Evolutionary conservation across 495 filamentous ascomycete genomes (phyloP), one percentile per base, ranked within the genome.

Genomic region (Aspergillus indologenus): DNA sequence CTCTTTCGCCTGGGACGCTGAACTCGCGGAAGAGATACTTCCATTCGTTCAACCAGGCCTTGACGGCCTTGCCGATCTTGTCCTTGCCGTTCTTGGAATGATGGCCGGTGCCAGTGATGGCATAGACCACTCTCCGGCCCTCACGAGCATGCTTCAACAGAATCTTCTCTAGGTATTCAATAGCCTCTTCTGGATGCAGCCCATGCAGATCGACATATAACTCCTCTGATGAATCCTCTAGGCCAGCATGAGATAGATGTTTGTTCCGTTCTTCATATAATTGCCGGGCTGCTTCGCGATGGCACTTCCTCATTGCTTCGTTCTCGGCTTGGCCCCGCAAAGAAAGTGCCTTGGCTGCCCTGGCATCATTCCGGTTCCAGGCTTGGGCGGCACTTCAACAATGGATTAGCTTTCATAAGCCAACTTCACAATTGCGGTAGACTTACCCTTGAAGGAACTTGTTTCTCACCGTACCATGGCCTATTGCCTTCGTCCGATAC

Each of bases 21-120:
- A 99, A 99, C 73, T 99, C 95, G 42, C 92, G 88, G 71, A 91
- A 99, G 0, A 92, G 87, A 64, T 96, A 98, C 59, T 89, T 87
- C 92, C 92, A 96, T 65, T 98, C 93, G 65, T 93, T 93, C 23
- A 99, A 78, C 75, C 95, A 99, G 45, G 78, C 81, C 53, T 93
- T 86, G 61, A 99, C 84, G 8, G 92, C 90, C 76, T 96, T 97
- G 60, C 93, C 93, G 26, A 99, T 88, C 73, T 99, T 99, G 70
- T 99, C 95, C 72, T 97, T 98, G 62, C 94, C 94, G 67, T 96
- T 94, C 79, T 98, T 98, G 63, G 91, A 96, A 69, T 98, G 95
- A 65, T 99, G 95, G 11, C 93, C 93, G 7, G 94, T 97, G 57
- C 94, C 94, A 4, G 91, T 96, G 66, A 98, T 98, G 48, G 91